Conservation (phyloP, 495 filamentous ascomycete genomes). For the Aspergillus nanangensis region DNA sequence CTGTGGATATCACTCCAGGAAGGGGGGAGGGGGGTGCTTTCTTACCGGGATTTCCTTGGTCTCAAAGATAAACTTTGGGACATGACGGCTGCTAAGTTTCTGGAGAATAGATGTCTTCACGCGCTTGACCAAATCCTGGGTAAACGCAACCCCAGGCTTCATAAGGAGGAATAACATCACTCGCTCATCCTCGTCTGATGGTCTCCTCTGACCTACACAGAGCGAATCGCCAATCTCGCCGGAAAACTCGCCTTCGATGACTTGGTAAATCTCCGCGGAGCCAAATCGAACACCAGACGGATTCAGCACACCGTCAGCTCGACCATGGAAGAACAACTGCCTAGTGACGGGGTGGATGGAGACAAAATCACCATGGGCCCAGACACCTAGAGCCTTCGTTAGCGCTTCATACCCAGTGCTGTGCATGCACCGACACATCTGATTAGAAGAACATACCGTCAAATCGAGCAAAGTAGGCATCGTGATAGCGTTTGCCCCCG, state of each 20-base stretch:
- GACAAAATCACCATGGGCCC: slow-evolving; percentile 80
- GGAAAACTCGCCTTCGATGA: slow-evolving; percentile 63
- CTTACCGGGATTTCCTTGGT: slow-evolving; percentile 75
- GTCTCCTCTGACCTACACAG: slow-evolving; percentile 70
- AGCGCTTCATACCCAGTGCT: too few species aligned
- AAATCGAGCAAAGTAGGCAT: slow-evolving; percentile 70
- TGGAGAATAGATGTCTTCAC: slow-evolving; percentile 58
- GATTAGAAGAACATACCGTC: slow-evolving; percentile 35
- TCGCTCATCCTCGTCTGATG: slow-evolving; percentile 63
- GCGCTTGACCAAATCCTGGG: slow-evolving; percentile 48
- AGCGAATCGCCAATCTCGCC: slow-evolving; percentile 60
- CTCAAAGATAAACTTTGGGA: slow-evolving; percentile 74
- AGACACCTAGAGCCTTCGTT: slow-evolving; percentile 44
- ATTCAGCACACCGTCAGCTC: slow-evolving; percentile 75
- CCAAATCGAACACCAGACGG: slow-evolving; percentile 76
- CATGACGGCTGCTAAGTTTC: slow-evolving; percentile 66
- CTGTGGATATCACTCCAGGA: not conserved
- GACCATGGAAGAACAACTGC: slow-evolving; percentile 63
- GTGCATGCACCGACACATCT: too few species aligned
- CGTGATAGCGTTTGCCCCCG: slow-evolving; percentile 53
- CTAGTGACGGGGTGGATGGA: slow-evolving; percentile 62
- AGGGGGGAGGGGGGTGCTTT: slow-evolving; percentile 17
- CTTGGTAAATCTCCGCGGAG: slow-evolving; percentile 71
- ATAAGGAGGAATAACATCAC: slow-evolving; percentile 75
- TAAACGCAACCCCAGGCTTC: slow-evolving; percentile 53